Evolutionary conservation across 2,329 filamentous ascomycete species (phyloP).

Genomic region (Bipolaris victoriae): DNA sequence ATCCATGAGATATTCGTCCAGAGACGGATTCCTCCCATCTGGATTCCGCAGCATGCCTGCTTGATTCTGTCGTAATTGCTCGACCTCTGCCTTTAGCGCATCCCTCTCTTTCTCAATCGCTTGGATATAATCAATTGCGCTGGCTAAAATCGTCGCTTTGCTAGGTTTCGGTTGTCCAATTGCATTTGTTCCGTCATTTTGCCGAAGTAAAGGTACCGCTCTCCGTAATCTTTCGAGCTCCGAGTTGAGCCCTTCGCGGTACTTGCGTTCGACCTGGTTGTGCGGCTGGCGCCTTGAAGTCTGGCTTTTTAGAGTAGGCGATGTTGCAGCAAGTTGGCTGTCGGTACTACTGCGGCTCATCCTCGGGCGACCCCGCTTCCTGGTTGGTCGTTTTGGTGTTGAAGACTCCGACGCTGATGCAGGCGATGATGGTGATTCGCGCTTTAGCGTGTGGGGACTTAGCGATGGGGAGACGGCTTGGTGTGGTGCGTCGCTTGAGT

Average conservation of each 20-base stretch:
- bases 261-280: conserved; percentile 44
- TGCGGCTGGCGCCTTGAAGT: conserved; percentile 39
- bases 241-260: conserved; percentile 39
- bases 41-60: background rate
- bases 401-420: conserved; percentile 27
- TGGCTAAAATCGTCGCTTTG: conserved; percentile 42
- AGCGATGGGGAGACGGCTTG: conserved; percentile 31
- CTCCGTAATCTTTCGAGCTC: conserved; percentile 38
- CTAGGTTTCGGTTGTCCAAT: conserved; percentile 42
- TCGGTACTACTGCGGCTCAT: conserved; percentile 32
- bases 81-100: conserved; percentile 33
- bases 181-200: conserved; percentile 32
- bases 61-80: conserved; percentile 26
- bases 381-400: conserved; percentile 33
- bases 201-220: conserved; percentile 40
- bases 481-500: conserved; percentile 39
- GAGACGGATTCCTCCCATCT: conserved; percentile 1
- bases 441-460: conserved; percentile 40
- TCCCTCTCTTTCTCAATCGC: conserved; percentile 40
- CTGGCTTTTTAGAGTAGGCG: conserved; percentile 19
- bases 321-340: conserved; percentile 16
- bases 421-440: conserved; percentile 35
- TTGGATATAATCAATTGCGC: conserved; percentile 44
- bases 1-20: conserved; percentile 2
- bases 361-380: conserved; percentile 42